A percentile compares a stretch with the other conserved stretches of the same genome.
Conservation (phyloP, 805 yeast genomes). For the Candida ulmi region DNA sequence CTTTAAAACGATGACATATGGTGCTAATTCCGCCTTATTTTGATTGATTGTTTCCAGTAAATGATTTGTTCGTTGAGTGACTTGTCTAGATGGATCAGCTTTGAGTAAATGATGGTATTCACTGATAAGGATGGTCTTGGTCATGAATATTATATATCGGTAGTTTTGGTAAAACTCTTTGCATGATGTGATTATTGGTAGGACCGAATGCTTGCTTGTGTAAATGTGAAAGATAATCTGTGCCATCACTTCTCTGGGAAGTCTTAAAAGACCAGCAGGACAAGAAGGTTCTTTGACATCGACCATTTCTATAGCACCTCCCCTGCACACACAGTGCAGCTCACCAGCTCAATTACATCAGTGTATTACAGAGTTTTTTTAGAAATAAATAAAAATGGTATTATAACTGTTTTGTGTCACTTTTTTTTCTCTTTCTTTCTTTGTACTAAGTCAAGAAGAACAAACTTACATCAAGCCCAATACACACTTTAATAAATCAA, state of each 20-base stretch:
- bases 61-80: too few species aligned
- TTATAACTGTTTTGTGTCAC: too few species aligned
- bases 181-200: slow-evolving; percentile 11
- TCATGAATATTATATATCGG: slow-evolving; percentile 9
- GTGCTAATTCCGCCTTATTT: background rate
- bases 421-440: too few species aligned
- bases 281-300: too few species aligned
- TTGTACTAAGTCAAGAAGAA: too few species aligned
- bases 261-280: slow-evolving; percentile 4
- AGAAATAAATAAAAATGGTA: too few species aligned
- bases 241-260: slow-evolving; percentile 14
- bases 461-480: too few species aligned
- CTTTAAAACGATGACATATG: slow-evolving; percentile 2
- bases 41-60: background rate
- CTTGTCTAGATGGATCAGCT: background rate
- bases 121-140: slow-evolving; percentile 5
- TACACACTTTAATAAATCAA: too few species aligned
- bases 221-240: slow-evolving; percentile 8
- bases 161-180: slow-evolving; percentile 5
- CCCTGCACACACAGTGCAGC: too few species aligned
- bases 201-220: slow-evolving; percentile 3
- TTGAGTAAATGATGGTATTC: slow-evolving; percentile 1
- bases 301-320: too few species aligned
- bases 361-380: too few species aligned
- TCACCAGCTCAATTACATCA: too few species aligned